Percentiles rank a stretch among this genome's conserved stretches.
phyloP scores from a whole-genome alignment of 495 filamentous ascomycete genomes.

The Tuber aestivum region DNA sequence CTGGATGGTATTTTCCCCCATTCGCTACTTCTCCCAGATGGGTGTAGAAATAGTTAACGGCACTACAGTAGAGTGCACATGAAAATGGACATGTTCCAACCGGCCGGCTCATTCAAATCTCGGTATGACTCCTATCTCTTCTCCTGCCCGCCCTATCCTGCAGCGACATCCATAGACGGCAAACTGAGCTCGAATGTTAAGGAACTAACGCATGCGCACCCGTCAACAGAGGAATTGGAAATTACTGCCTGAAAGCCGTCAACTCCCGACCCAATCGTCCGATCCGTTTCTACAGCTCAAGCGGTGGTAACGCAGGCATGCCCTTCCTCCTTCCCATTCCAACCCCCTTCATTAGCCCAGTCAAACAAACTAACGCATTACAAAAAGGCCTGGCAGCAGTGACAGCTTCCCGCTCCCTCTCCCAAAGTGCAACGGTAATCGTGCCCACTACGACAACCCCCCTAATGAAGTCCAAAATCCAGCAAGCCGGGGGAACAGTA shows the following conservation, averaged over 20 bases:
- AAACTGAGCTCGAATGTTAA: neutral
- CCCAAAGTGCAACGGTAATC: slow-evolving; percentile 72
- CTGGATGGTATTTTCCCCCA: slow-evolving; percentile 54
- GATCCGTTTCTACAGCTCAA: slow-evolving; percentile 78
- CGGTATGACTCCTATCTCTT: slow-evolving; percentile 48
- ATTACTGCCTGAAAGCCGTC: slow-evolving; percentile 62
- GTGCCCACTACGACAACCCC: slow-evolving; percentile 63
- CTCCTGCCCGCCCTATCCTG: neutral
- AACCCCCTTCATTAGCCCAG: neutral
- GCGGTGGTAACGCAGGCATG: slow-evolving; percentile 74
- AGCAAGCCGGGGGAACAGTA: slow-evolving; percentile 62
- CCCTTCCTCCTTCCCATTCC: too few relatives aligned
- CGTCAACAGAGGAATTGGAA: slow-evolving; percentile 62
- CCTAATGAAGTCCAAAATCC: slow-evolving; percentile 69
- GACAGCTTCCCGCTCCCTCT: slow-evolving; percentile 63
- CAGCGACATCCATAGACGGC: neutral
- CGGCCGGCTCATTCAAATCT: slow-evolving; percentile 92
- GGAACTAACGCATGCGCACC: slow-evolving; percentile 3
- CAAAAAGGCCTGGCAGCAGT: slow-evolving; percentile 67
- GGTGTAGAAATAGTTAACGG: slow-evolving; percentile 8
- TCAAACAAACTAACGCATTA: neutral
- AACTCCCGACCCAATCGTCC: slow-evolving; percentile 44
- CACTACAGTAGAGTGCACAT: slow-evolving; percentile 64
- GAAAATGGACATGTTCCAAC: slow-evolving; percentile 90
- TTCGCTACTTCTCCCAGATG: neutral